Evolutionary conservation across 2,329 filamentous ascomycete species (phyloP).

Genomic region (Westerdykella aurantiaca): DNA sequence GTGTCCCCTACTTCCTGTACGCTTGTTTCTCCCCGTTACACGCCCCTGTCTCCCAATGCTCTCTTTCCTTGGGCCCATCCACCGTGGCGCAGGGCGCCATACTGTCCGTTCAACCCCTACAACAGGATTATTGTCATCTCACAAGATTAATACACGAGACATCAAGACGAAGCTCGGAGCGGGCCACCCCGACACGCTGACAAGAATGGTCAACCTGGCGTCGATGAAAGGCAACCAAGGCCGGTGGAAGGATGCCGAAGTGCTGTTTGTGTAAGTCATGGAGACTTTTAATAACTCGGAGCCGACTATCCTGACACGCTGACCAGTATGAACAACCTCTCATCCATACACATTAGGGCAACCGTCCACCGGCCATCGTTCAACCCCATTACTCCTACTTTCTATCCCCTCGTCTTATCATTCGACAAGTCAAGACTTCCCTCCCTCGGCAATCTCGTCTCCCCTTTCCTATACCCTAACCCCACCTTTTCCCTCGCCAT

Average conservation of each 20-base stretch:
- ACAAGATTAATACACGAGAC: no score
- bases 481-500: constrained; percentile 63
- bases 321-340: constrained; percentile 10
- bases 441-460: constrained; percentile 54
- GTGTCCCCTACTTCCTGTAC: no score
- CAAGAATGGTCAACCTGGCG: constrained; percentile 7
- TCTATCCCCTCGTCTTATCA: background rate
- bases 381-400: no score
- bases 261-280: constrained; percentile 4
- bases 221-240: constrained; percentile 6
- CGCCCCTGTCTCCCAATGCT: no score
- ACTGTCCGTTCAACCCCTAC: no score
- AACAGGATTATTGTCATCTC: no score
- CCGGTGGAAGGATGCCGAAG: constrained; percentile 7
- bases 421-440: constrained; percentile 8
- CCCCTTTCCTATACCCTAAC: constrained; percentile 51
- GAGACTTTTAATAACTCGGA: constrained; percentile 7
- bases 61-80: no score
- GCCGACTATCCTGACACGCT: constrained; percentile 10
- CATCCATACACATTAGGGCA: constrained; percentile 32
- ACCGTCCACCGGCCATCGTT: no score
- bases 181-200: constrained; percentile 6
- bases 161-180: constrained; percentile 3
- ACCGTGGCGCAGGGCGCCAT: no score
- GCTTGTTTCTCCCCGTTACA: no score